A percentile compares a stretch with the other conserved stretches of the same genome.
These are phyloP conservation scores for Calonectria ilicicola DNA, from an alignment of 2,329 filamentous ascomycete genomes.

Conservation along the genomic window DNA sequence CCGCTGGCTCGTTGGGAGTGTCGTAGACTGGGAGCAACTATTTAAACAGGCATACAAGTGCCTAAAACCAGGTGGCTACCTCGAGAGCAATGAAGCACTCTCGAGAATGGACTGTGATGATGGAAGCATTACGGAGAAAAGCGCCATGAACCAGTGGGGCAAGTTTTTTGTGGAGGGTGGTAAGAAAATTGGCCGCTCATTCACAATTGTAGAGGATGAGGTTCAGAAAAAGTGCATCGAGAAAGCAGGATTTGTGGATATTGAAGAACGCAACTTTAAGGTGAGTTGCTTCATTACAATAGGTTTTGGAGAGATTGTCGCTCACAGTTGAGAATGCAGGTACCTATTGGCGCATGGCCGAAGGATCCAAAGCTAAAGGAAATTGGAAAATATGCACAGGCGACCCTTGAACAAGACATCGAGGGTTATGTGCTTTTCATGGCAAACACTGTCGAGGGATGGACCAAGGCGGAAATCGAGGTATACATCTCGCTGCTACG, in stretches of 20 bases:
- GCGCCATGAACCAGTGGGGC: constrained; percentile 34
- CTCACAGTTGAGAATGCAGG: background rate
- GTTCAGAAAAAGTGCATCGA: constrained; percentile 27
- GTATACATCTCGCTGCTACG: constrained; percentile 35
- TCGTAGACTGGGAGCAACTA: constrained; percentile 22
- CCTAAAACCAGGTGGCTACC: constrained; percentile 24
- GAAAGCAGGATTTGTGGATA: constrained; percentile 19
- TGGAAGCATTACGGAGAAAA: constrained; percentile 19
- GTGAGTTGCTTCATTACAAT: background rate
- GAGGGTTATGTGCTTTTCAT: constrained; percentile 37
- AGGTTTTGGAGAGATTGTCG: background rate
- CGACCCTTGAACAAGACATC: constrained; percentile 32
- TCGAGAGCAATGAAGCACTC: constrained; percentile 31
- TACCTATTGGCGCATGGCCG: constrained; percentile 31
- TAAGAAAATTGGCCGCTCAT: constrained; percentile 28
- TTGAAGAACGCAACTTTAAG: constrained; percentile 30
- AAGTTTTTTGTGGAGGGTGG: constrained; percentile 33
- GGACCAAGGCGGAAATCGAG: constrained; percentile 32
- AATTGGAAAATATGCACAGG: constrained; percentile 28
- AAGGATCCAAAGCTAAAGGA: constrained; percentile 20
- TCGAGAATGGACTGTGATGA: constrained; percentile 30
- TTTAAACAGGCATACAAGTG: constrained; percentile 29
- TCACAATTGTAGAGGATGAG: constrained; percentile 26
- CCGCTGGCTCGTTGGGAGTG: constrained; percentile 31
- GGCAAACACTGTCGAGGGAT: constrained; percentile 31